These are phyloP conservation scores for Ophiocordyceps unilateralis DNA, from an alignment of 2,329 filamentous ascomycete species.

Conservation along the genomic window DNA sequence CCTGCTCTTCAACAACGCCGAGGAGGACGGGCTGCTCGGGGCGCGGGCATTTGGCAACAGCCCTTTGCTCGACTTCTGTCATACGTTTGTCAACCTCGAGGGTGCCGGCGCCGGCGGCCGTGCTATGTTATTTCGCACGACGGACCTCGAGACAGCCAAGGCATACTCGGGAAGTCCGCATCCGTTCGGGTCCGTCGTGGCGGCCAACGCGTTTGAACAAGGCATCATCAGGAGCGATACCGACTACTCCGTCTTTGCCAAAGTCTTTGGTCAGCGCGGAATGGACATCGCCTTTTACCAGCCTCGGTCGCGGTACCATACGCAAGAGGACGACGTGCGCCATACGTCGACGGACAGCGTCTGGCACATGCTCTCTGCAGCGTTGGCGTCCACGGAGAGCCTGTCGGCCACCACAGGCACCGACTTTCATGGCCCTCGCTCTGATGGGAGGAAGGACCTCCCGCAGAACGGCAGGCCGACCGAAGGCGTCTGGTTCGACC, in stretches of 20 bases:
- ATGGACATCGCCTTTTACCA: constrained; percentile 85
- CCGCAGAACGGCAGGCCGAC: constrained; percentile 49
- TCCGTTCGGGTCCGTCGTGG: constrained; percentile 72
- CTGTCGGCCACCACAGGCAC: constrained; percentile 52
- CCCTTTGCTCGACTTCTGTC: constrained; percentile 61
- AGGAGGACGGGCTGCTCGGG: constrained; percentile 84
- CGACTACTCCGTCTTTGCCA: constrained; percentile 73
- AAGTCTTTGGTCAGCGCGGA: constrained; percentile 63
- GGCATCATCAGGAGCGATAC: constrained; percentile 72
- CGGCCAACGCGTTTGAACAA: constrained; percentile 66
- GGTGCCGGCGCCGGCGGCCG: constrained; percentile 84
- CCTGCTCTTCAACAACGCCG: constrained; percentile 81
- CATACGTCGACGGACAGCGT: constrained; percentile 57
- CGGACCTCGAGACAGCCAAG: constrained; percentile 69
- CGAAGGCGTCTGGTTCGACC: constrained; percentile 80
- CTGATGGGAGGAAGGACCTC: constrained; percentile 38
- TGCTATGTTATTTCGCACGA: constrained; percentile 73
- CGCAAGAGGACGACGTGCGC: constrained; percentile 66
- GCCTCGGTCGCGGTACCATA: constrained; percentile 78
- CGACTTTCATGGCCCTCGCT: constrained; percentile 43
- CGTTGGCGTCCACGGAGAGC: constrained; percentile 54
- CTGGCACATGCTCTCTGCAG: constrained; percentile 90
- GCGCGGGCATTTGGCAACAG: constrained; percentile 73
- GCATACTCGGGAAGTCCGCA: constrained; percentile 55
- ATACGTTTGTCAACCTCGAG: constrained; percentile 87